These are phyloP conservation scores for Mycena amicta DNA, from an alignment of 768 basidiomycete species.

Conservation along the genomic window DNA sequence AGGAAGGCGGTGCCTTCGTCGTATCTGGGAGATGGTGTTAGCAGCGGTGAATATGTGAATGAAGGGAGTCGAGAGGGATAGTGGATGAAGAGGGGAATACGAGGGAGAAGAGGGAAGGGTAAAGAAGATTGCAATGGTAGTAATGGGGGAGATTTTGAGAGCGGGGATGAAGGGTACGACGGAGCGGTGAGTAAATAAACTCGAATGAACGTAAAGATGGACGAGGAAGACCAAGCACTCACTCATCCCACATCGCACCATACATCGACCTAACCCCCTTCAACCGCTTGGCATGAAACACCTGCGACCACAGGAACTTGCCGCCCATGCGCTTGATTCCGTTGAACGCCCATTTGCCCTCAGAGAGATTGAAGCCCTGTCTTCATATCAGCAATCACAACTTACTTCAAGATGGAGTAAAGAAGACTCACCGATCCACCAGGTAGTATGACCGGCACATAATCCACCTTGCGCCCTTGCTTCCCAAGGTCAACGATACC, in stretches of 20 bases:
- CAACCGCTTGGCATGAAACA: conserved; percentile 65
- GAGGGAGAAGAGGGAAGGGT: conserved; percentile 6
- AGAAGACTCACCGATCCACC: conserved; percentile 70
- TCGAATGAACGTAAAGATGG: not conserved
- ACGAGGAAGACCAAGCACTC: conserved; percentile 26
- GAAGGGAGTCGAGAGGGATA: no score
- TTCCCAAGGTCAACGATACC: conserved; percentile 30
- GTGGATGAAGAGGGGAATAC: conserved; percentile 6
- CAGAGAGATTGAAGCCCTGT: conserved; percentile 71
- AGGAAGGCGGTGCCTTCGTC: conserved; percentile 86
- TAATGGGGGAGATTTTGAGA: no score
- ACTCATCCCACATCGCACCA: conserved; percentile 91
- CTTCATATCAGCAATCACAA: conserved; percentile 17
- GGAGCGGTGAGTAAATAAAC: no score
- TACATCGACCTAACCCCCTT: conserved; percentile 62
- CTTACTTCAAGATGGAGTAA: no score
- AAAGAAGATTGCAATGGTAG: conserved; percentile 2
- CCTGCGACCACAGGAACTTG: conserved; percentile 77
- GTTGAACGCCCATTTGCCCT: conserved; percentile 74
- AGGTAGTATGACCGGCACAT: conserved; percentile 82
- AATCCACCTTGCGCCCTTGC: conserved; percentile 60
- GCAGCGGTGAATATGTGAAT: no score
- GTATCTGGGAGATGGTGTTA: conserved; percentile 52
- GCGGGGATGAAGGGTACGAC: no score
- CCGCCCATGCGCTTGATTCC: conserved; percentile 74